Evolutionary conservation across 495 filamentous ascomycete species (phyloP).

Genomic region (Evernia prunastri): DNA sequence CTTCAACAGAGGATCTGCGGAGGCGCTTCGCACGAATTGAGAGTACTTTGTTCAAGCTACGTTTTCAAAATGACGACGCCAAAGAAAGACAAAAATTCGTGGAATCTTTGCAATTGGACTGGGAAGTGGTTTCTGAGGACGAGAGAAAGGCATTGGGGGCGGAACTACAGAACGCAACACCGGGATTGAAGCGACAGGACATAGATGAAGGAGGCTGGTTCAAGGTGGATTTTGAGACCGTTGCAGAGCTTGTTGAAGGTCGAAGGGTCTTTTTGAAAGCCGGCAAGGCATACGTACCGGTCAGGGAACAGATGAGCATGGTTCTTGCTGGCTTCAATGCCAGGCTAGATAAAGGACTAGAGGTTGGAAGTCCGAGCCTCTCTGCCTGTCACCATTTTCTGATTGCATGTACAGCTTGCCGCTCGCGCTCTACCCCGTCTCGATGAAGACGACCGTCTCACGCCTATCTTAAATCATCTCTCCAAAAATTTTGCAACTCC

Average conservation of each 20-base stretch:
- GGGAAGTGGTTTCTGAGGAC: conserved; percentile 71
- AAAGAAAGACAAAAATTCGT: conserved; percentile 70
- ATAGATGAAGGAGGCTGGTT: conserved; percentile 82
- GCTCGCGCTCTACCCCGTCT: conserved; percentile 82
- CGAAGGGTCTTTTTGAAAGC: conserved; percentile 67
- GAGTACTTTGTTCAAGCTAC: conserved; percentile 76
- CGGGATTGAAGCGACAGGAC: conserved; percentile 45
- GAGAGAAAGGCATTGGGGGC: conserved; percentile 56
- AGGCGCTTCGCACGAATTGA: conserved; percentile 81
- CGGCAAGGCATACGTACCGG: conserved; percentile 89
- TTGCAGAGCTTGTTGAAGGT: conserved; percentile 81
- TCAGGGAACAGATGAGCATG: conserved; percentile 76
- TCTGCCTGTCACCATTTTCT: conserved; percentile 14
- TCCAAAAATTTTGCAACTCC: conserved; percentile 89
- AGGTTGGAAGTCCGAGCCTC: conserved; percentile 45
- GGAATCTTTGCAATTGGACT: conserved; percentile 67
- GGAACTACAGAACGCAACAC: conserved; percentile 48
- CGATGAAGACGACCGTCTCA: conserved; percentile 93
- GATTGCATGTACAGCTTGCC: conserved; percentile 54
- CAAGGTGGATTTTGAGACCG: conserved; percentile 90
- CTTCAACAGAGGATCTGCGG: conserved; percentile 85
- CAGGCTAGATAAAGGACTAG: conserved; percentile 69
- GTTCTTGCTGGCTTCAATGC: conserved; percentile 79
- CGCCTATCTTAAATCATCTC: conserved; percentile 87
- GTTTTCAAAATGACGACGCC: conserved; percentile 64